Base-by-base conservation (phyloP, 768 basidiomycete species). In the Lyophyllum semitale region DNA sequence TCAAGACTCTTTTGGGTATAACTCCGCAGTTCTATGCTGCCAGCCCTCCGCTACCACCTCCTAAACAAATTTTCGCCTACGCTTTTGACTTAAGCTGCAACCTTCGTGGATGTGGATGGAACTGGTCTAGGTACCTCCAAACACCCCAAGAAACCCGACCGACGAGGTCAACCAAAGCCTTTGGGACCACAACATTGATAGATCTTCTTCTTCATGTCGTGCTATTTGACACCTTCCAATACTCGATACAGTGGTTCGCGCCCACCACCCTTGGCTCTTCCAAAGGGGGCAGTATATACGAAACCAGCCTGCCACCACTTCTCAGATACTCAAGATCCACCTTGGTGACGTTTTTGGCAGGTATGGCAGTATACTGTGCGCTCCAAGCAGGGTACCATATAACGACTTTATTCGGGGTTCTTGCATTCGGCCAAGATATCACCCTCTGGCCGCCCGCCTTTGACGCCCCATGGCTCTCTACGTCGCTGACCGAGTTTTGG, bases 401-500 rank as follows among this genome's bases (percentile, higher is more conserved):
- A 27, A 41, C 67, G 43, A 75, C 83, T 3, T 29, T 83, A 13
- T 37, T 82, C 35, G 79, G 75, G 29, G 68, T 83, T 27, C 44
- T 74, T 33, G 47, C 84, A 26, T 75, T 87, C 43, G 61, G 64
- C 23, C 84, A 87, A 63, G 58, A 72, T 43, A 77, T 79, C 0
- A 71, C 69, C 0, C 74, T 82, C 47, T 89, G 86, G 85, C 88
- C 88, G 0, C 87, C 85, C 1, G 55, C 84, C 22, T 87, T 88
- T 66, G 71, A 81, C 51, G 48, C 69, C 6, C 88, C 88, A 3
- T 89, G 81, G 79, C 38, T 64, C 9, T 66, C 83, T 0, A 82
- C 81, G 3, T 88, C 85, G 4, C 68, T 90, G n/a, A 66, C 71
- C 33, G 78, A 84, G 22, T 82, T 86, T 53, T 90, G 88, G 89